A percentile compares a stretch with the other conserved stretches of the same genome.
phyloP scores from a whole-genome alignment of 2,329 filamentous ascomycete genomes.

The Endocalyx cinctus region DNA sequence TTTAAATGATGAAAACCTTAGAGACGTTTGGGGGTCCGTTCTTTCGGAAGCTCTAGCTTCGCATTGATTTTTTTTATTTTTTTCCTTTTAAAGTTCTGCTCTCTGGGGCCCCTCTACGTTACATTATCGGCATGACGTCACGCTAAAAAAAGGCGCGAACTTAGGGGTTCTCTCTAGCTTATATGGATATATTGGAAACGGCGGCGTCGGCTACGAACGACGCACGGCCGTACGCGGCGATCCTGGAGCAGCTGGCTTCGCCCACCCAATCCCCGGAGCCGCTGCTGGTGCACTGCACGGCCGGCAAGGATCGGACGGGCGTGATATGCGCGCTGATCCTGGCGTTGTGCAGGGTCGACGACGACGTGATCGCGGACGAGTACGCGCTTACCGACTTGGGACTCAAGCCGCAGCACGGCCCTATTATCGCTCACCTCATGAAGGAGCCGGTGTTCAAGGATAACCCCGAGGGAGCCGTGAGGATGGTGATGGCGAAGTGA shows the following conservation, averaged over 20 bases:
- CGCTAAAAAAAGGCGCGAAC: no score
- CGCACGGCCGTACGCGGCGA: constrained; percentile 9
- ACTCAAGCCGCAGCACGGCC: constrained; percentile 24
- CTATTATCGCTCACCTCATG: constrained; percentile 36
- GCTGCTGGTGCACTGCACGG: constrained; percentile 59
- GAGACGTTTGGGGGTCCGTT: no score
- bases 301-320: constrained; percentile 64
- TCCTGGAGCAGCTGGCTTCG: constrained; percentile 12
- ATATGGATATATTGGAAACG: constrained; percentile 11
- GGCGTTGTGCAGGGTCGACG: constrained; percentile 51
- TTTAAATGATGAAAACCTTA: neutral
- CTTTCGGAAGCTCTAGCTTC: no score
- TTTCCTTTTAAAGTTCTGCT: no score
- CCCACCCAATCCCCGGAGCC: constrained; percentile 32
- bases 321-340: constrained; percentile 57
- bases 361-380: constrained; percentile 49
- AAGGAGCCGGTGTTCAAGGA: constrained; percentile 43
- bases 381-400: constrained; percentile 57
- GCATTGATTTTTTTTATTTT: no score
- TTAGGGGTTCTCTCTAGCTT: constrained; percentile 14
- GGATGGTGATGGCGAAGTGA: constrained; percentile 38
- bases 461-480: constrained; percentile 35
- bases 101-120: no score
- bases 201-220: constrained; percentile 9
- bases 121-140: no score